Conservation (phyloP, 345 rosid genomes). For the Adansonia digitata region DNA sequence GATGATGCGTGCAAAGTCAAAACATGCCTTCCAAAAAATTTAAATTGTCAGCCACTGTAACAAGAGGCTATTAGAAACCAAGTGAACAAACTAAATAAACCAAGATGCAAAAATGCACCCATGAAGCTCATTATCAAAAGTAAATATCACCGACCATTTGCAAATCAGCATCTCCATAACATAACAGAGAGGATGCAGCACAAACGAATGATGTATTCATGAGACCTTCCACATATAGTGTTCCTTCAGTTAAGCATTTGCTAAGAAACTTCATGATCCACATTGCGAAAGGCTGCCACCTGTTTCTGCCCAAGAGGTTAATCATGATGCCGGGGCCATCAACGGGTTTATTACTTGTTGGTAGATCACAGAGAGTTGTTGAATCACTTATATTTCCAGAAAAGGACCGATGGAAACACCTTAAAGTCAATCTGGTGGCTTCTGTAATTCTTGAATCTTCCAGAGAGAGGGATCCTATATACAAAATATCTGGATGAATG, state of each 20-base stretch:
- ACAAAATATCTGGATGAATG: conserved; percentile 53
- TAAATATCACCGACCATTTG: conserved; percentile 67
- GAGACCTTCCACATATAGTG: conserved; percentile 81
- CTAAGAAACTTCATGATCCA: conserved; percentile 75
- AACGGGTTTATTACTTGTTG: conserved; percentile 48
- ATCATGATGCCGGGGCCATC: conserved; percentile 67
- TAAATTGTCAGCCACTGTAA: conserved; percentile 41
- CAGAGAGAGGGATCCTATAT: conserved; percentile 38
- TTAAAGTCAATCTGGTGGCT: conserved; percentile 32
- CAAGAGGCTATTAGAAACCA: conserved; percentile 23
- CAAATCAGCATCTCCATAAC: conserved; percentile 72
- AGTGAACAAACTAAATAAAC: conserved; percentile 24
- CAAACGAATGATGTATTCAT: conserved; percentile 54
- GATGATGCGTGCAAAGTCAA: conserved; percentile 71
- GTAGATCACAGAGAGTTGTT: conserved; percentile 58
- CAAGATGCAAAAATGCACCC: conserved; percentile 13
- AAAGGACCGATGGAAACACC: conserved; percentile 65
- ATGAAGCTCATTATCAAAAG: conserved; percentile 10
- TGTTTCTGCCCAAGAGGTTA: conserved; percentile 45
- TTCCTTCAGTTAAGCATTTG: conserved; percentile 88
- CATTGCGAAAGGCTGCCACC: conserved; percentile 82
- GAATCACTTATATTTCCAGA: conserved; percentile 46
- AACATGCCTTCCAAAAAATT: conserved; percentile 79
- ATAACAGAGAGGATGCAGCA: conserved; percentile 67
- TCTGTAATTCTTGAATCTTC: conserved; percentile 26